Conservation (phyloP, 352 stramenopile species). For the Pythium dissimile region DNA sequence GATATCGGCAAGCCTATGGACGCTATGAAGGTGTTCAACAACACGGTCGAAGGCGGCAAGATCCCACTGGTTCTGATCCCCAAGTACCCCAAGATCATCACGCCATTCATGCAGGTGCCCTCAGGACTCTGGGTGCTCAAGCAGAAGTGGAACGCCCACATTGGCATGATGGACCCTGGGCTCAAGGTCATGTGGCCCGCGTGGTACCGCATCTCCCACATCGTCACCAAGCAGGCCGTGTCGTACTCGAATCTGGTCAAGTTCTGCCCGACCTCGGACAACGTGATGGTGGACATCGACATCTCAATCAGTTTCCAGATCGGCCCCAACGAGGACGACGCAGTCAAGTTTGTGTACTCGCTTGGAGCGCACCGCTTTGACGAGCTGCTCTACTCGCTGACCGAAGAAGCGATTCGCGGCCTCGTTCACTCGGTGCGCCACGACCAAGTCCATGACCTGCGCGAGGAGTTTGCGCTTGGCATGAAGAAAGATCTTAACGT, state of each 20-base stretch:
- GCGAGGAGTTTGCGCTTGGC: conserved; percentile 74
- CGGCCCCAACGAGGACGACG: conserved; percentile 68
- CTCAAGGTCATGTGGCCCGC: conserved; percentile 76
- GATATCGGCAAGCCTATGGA: conserved; percentile 54
- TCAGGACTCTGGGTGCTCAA: conserved; percentile 80
- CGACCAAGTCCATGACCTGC: conserved; percentile 77
- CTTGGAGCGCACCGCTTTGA: conserved; percentile 83
- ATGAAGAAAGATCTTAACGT: conserved; percentile 84
- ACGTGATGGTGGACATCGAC: conserved; percentile 89
- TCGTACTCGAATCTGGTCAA: conserved; percentile 73
- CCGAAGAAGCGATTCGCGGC: conserved; percentile 71
- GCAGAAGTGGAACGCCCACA: conserved; percentile 82
- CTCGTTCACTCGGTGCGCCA: conserved; percentile 81
- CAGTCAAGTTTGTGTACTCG: conserved; percentile 81
- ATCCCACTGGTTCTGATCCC: conserved; percentile 70
- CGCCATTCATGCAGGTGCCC: conserved; percentile 55
- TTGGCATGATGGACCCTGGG: conserved; percentile 73
- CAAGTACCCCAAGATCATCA: conserved; percentile 47
- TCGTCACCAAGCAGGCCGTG: conserved; percentile 84
- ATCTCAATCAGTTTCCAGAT: conserved; percentile 89
- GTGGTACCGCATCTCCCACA: conserved; percentile 83
- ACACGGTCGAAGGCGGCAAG: conserved; percentile 39
- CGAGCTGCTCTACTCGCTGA: conserved; percentile 77
- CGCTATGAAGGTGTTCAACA: conserved; percentile 54
- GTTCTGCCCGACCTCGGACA: conserved; percentile 77